Evolutionary conservation across 2,329 filamentous ascomycete species (phyloP), one percentile per base, ranked within the genome.

Genomic region (Colletotrichum sp.): DNA sequence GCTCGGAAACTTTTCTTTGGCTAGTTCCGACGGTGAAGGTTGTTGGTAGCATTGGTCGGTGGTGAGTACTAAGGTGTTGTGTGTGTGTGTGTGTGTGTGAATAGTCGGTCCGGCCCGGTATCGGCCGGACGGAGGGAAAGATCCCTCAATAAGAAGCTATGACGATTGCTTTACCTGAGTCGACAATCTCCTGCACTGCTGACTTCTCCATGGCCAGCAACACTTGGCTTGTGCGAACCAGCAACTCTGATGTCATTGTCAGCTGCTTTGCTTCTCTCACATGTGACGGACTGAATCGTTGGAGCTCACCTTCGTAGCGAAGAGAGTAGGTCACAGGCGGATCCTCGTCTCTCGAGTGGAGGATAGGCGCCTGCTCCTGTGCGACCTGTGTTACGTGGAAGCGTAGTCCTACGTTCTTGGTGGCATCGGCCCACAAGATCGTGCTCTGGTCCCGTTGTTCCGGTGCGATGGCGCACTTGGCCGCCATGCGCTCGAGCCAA

Each of bases 301-400:
- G 16, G 13, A 59, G 81, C 88, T 74, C 85, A 95, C 94, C 92
- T 89, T 94, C 88, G 80, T 95, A 94, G 71, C 94, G 90, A 32
- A 97, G 86, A 58, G 89, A 89, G 81, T 95, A 97, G 69, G 88
- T 91, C 12, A 94, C 91, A 5, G 92, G 88, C n/a, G 90, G 83
- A 61, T 95, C 92, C 69, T 95, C 92, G 66, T 92, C 90, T 12
- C 84, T 85, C 3, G 87, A 85, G 18, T 91, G 83, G 14, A 94
- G 84, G 16, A 94, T 82, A 2, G 92, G 90, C 73, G 86, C 84
- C 43, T 87, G 80, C 82, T 83, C 81, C n/a, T 78, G 79, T n/a
- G 78, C 77, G 14, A 74, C 79, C 48, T 75, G 77, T 38, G 75
- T 81, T 21, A 96, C 92, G 12, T 89, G 88, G 78, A 97, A 91